Evolutionary conservation across 768 basidiomycete genomes (phyloP).

Genomic region (Gymnopilus junonius): DNA sequence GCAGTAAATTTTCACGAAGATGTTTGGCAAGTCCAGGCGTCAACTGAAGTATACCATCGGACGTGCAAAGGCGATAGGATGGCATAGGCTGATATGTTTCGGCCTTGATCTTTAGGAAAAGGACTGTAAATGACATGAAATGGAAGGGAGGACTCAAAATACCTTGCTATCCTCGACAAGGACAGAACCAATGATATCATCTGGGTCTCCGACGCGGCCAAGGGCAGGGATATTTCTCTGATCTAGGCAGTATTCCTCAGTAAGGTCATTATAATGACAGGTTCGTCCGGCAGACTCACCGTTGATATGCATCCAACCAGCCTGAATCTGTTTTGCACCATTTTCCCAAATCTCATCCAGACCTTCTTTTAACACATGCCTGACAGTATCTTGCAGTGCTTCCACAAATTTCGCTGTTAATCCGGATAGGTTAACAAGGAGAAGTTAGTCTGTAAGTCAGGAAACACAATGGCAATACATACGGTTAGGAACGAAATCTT

Average conservation of each 20-base stretch:
- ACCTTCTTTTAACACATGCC: slow-evolving; percentile 54
- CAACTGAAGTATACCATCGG: slow-evolving; percentile 70
- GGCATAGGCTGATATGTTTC: slow-evolving; percentile 88
- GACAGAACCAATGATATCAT: slow-evolving; percentile 82
- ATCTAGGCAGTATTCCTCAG: slow-evolving; percentile 49
- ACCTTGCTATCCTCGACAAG: slow-evolving; percentile 73
- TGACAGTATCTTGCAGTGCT: slow-evolving; percentile 64
- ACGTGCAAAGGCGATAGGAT: slow-evolving; percentile 78
- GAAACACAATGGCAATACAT: slow-evolving; percentile 25
- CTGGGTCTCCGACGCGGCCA: slow-evolving; percentile 79
- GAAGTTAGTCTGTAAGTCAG: neutral
- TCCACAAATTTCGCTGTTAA: slow-evolving; percentile 59
- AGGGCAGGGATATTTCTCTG: slow-evolving; percentile 74
- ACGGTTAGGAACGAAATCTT: slow-evolving; percentile 80
- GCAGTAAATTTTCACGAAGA: slow-evolving; percentile 36
- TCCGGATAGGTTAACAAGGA: neutral
- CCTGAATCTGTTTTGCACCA: slow-evolving; percentile 63
- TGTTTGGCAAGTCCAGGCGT: slow-evolving; percentile 65
- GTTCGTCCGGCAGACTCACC: slow-evolving; percentile 34
- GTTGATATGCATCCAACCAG: slow-evolving; percentile 91
- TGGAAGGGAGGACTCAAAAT: slow-evolving; percentile 13
- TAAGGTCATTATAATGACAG: neutral
- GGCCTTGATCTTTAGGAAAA: slow-evolving; percentile 54
- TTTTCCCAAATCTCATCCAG: slow-evolving; percentile 70
- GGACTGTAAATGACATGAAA: neutral